Conservation (phyloP, 176 grass and related monocot genomes). For the Eleusine coracana region DNA sequence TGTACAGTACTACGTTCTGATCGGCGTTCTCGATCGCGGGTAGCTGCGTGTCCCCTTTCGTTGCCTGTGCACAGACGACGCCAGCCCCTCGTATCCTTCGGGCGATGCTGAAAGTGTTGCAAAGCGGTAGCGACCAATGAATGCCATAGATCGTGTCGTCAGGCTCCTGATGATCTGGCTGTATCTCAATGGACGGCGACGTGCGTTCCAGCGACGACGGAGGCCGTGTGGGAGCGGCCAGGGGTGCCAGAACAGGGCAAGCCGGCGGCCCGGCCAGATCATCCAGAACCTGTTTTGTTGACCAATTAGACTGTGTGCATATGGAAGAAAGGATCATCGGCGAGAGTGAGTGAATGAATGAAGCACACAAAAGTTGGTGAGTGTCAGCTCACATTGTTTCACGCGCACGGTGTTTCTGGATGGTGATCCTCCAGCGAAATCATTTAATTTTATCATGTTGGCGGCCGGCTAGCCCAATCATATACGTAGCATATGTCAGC, state of each 20-base stretch:
- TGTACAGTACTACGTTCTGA: no score
- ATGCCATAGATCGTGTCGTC: not conserved
- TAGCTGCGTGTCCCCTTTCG: slow-evolving; percentile 3
- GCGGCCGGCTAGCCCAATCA: not conserved
- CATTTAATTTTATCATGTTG: not conserved
- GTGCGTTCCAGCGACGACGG: not conserved
- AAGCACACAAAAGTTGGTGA: not conserved
- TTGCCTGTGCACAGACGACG: not conserved
- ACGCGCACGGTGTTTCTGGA: not conserved
- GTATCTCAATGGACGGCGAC: not conserved
- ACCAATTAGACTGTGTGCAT: not conserved
- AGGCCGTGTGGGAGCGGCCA: not conserved
- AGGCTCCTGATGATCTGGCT: not conserved
- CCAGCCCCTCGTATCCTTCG: not conserved
- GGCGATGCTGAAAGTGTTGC: not conserved
- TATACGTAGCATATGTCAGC: not conserved
- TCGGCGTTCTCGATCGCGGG: not conserved
- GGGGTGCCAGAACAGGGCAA: not conserved
- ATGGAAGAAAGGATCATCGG: not conserved
- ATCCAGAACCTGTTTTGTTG: not conserved
- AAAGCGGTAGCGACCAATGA: not conserved
- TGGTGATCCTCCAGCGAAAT: not conserved
- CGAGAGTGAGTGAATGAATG: not conserved
- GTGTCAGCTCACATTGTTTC: not conserved
- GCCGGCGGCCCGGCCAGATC: not conserved